phyloP scores from a whole-genome alignment of 2,329 filamentous ascomycete genomes.

The Ophiocordyceps australis region DNA sequence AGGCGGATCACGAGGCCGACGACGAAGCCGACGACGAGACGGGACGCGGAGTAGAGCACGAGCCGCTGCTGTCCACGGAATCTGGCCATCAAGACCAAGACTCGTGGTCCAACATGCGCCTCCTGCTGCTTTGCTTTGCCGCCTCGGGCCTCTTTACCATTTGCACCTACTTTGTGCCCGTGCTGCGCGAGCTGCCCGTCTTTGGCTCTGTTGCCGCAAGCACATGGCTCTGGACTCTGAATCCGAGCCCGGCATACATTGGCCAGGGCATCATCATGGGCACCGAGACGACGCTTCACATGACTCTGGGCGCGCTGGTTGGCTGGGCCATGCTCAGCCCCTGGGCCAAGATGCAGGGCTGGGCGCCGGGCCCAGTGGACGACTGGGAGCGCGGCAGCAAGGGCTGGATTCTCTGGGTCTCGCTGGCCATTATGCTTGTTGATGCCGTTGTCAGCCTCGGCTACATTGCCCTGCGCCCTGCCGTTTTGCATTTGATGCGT shows the following conservation, averaged over 20 bases:
- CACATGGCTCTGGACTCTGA: conserved; percentile 88
- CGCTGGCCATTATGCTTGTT: conserved; percentile 87
- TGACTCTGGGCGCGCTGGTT: conserved; percentile 75
- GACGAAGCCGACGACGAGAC: too few species aligned
- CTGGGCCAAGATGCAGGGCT: conserved; percentile 66
- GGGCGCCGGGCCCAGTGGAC: conserved; percentile 73
- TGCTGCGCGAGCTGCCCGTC: conserved; percentile 70
- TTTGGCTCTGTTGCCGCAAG: conserved; percentile 59
- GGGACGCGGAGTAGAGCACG: too few species aligned
- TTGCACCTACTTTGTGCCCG: conserved; percentile 75
- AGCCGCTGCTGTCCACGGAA: too few species aligned
- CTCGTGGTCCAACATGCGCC: conserved; percentile 30
- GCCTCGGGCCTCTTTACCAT: conserved; percentile 54
- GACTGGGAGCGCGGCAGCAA: conserved; percentile 91
- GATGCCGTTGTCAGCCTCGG: conserved; percentile 80
- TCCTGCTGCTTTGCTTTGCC: conserved; percentile 37
- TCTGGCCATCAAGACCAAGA: too few species aligned
- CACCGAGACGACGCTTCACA: conserved; percentile 82
- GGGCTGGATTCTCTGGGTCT: conserved; percentile 97
- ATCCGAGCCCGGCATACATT: conserved; percentile 91
- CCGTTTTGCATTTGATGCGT: conserved; percentile 20
- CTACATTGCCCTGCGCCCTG: conserved; percentile 54
- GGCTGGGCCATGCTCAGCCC: conserved; percentile 89
- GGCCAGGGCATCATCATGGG: conserved; percentile 99
- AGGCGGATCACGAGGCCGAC: too few species aligned